Conservation (phyloP, 1,139 yeast species). For the Kodamaea arcana region DNA sequence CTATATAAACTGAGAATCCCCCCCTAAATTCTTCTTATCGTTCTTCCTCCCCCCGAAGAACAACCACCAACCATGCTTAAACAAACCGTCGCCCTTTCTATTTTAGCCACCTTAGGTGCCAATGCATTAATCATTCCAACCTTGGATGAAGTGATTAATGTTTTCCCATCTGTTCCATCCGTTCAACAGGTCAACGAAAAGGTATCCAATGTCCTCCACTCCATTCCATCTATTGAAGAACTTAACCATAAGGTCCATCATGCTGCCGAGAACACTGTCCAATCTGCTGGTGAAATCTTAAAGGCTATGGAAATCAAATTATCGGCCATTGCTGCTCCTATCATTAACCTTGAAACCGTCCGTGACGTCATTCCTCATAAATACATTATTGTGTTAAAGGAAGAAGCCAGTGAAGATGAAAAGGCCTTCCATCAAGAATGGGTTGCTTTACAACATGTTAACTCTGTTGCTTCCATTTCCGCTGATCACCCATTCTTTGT, state of each 20-base stretch:
- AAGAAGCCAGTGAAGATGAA: conserved; percentile 47
- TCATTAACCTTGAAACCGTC: conserved; percentile 35
- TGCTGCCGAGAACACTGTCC: conserved; percentile 3
- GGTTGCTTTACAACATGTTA: conserved; percentile 49
- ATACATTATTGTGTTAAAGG: conserved; percentile 73
- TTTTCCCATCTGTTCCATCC: conserved; percentile 18
- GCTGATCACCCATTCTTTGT: conserved; percentile 39
- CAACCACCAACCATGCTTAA: conserved; percentile 32
- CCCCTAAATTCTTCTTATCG: background rate
- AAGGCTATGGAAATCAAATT: conserved; percentile 12
- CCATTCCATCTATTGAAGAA: too few relatives aligned
- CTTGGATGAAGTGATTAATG: conserved; percentile 42
- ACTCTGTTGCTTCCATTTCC: conserved; percentile 23
- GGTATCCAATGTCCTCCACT: conserved; percentile 13
- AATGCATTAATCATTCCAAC: conserved; percentile 66
- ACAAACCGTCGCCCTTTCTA: conserved; percentile 46
- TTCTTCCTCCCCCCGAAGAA: background rate
- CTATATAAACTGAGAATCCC: background rate
- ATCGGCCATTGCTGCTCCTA: conserved; percentile 34
- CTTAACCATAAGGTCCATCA: conserved; percentile 15
- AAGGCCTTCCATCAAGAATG: conserved; percentile 61
- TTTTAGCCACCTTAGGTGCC: conserved; percentile 56
- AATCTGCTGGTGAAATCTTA: conserved; percentile 12
- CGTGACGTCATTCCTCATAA: conserved; percentile 64
- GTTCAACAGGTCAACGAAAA: conserved; percentile 10